These are phyloP conservation scores for Hemileccinum impolitum DNA, from an alignment of 768 basidiomycete genomes.

Conservation along the genomic window DNA sequence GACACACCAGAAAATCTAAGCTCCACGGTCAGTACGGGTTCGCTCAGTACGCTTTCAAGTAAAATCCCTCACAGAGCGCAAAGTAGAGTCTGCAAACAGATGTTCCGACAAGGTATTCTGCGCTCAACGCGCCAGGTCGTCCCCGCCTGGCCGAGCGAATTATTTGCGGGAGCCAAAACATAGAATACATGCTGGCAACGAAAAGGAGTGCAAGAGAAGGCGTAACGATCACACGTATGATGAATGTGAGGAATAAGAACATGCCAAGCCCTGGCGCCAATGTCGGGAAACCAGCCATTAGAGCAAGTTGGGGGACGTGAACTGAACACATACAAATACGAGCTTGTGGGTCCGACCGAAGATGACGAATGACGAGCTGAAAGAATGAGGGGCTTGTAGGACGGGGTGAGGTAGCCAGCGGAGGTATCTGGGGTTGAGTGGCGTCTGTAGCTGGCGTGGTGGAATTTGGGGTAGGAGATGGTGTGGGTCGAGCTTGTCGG, in stretches of 20 bases:
- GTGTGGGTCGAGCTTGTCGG: constrained; percentile 22
- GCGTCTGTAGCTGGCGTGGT: constrained; percentile 3
- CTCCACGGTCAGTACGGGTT: background rate
- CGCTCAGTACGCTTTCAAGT: background rate
- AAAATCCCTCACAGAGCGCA: constrained; percentile 61
- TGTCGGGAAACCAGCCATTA: constrained; percentile 1
- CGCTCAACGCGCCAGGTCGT: constrained; percentile 62
- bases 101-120: constrained; percentile 74
- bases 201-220: constrained; percentile 64
- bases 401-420: constrained; percentile 18
- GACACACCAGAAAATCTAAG: constrained; percentile 78
- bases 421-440: constrained; percentile 17
- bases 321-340: constrained; percentile 53
- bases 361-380: constrained; percentile 52
- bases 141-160: constrained; percentile 69
- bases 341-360: constrained; percentile 68
- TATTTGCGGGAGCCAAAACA: constrained; percentile 86
- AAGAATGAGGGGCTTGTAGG: constrained; percentile 32
- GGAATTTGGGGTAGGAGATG: constrained; percentile 5
- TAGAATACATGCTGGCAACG: constrained; percentile 66
- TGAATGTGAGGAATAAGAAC: constrained; percentile 64
- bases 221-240: constrained; percentile 71
- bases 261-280: constrained; percentile 54
- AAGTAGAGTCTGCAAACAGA: constrained; percentile 68
- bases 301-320: background rate